Evolutionary conservation across 176 grass and related monocot species (phyloP), one percentile per base, ranked within the genome.

Genomic region (Triticum urartu): DNA sequence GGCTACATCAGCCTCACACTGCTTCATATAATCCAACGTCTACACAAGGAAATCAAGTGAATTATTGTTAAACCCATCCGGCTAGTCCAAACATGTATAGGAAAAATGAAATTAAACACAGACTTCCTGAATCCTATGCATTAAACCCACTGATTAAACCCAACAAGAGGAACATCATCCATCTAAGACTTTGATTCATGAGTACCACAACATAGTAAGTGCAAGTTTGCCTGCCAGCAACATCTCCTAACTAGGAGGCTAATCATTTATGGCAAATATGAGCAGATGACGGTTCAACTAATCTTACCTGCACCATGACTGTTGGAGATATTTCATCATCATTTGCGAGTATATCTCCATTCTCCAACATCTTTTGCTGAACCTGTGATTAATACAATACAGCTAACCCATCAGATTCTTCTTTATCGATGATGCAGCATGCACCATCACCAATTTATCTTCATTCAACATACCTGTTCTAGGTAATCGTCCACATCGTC

Each of bases 291-390:
- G 50, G 15, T 54, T 54, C 15, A 54, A 54, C 50, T 54, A 54
- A 54, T 79, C 77, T 70, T 89, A 98, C 97, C 90, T 95, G 90
- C 68, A 98, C 92, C 82, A 94, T 94, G 59, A 94, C 77, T 40
- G 92, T 98, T 21, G 92, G 90, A 84, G 88, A 77, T 32, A 94
- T 92, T 70, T 90, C 84, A 77, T 98, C 91, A 35, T 91, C 96
- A 33, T 92, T 59, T 69, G 81, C 72, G 75, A n/a, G 82, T 39
- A 30, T 69, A 86, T 86, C 82, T n/a, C 80, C 93, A 66, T 86
- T 98, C 87, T 91, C 92, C 70, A 98, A n/a, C 83, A 92, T 87
- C 45, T 94, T 95, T 74, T 92, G 88, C 84, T 98, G 93, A 88
- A 89, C 83, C 94, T 98, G 87, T 84, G 80, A 86, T 82, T 48